Conservation (phyloP, 1,284 basidiomycete species). For the Apiotrichum gamsii region DNA sequence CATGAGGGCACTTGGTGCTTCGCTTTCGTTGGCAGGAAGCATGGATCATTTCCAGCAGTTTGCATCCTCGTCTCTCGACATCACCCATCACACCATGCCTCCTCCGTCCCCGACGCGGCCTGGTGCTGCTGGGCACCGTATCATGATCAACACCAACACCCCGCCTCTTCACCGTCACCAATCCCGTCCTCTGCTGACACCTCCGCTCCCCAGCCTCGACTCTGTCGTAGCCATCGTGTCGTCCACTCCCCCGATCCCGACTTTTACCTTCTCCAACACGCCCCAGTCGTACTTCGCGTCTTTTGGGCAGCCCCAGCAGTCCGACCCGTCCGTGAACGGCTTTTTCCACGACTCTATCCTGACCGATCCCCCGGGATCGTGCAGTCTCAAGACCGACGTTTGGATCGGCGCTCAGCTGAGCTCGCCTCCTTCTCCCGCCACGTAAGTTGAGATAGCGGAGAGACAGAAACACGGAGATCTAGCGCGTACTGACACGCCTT, state of each 20-base stretch:
- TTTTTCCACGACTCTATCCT: slow-evolving; percentile 12
- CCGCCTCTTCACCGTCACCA: slow-evolving; percentile 1
- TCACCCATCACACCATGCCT: not conserved
- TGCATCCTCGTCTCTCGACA: not conserved
- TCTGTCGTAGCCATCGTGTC: slow-evolving; percentile 24
- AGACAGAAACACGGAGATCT: not conserved
- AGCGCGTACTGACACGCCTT: too few species aligned
- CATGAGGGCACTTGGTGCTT: too few species aligned
- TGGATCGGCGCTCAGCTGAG: slow-evolving; percentile 25
- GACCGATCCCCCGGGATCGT: slow-evolving; percentile 11
- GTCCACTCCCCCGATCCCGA: slow-evolving; percentile 23
- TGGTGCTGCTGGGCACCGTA: too few species aligned
- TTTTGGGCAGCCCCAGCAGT: slow-evolving; percentile 4
- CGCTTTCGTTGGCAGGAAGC: too few species aligned
- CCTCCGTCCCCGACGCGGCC: not conserved
- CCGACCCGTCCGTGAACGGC: slow-evolving; percentile 6
- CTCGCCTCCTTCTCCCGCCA: slow-evolving; percentile 43
- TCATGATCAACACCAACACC: not conserved
- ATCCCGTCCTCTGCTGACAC: slow-evolving; percentile 14
- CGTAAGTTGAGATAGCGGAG: slow-evolving; percentile 23
- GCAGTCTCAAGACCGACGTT: slow-evolving; percentile 28
- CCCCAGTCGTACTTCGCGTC: not conserved
- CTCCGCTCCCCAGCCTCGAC: slow-evolving; percentile 17
- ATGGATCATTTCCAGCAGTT: too few species aligned
- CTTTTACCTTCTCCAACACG: slow-evolving; percentile 2